A percentile compares a stretch with the other conserved stretches of the same genome.
phyloP scores from a whole-genome alignment of 306 rosid genomes.

The Purshia tridentata region DNA sequence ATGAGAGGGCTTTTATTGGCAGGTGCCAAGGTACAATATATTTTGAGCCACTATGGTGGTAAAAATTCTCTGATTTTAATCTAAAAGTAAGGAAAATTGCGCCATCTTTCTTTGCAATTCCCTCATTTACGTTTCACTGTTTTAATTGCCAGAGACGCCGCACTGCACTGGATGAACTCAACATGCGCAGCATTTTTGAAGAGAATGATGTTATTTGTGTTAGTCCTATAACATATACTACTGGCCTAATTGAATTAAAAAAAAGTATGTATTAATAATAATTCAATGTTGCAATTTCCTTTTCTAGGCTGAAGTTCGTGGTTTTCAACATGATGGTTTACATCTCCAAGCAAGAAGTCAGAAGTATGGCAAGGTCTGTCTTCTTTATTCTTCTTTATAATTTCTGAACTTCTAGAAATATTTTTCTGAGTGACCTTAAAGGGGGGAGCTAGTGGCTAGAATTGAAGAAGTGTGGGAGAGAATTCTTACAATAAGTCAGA shows the following conservation, averaged over 20 bases:
- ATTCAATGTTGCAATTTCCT: background rate
- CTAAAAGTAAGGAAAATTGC: background rate
- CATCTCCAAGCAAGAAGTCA: constrained; percentile 98
- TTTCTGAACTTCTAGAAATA: background rate
- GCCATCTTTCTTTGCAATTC: background rate
- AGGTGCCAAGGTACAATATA: background rate
- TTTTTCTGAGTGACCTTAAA: background rate
- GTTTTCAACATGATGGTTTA: constrained; percentile 80
- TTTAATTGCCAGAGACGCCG: constrained; percentile 68
- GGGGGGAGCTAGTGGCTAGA: too few relatives aligned
- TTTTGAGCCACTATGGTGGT: background rate
- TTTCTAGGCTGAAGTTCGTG: constrained; percentile 86
- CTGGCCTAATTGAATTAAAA: background rate
- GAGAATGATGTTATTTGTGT: constrained; percentile 91
- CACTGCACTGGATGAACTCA: constrained; percentile 86
- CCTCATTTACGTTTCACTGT: constrained; percentile 12
- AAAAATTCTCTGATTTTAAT: background rate
- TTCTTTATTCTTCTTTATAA: background rate
- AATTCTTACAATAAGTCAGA: too few relatives aligned
- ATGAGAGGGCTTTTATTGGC: background rate
- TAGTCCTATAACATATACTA: constrained; percentile 27
- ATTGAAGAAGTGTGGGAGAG: too few relatives aligned
- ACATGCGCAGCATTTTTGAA: constrained; percentile 83
- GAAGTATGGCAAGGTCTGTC: constrained; percentile 85
- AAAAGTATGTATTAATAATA: background rate